Conservation (phyloP, 208 protist species). For the Acanthamoeba sp. region DNA sequence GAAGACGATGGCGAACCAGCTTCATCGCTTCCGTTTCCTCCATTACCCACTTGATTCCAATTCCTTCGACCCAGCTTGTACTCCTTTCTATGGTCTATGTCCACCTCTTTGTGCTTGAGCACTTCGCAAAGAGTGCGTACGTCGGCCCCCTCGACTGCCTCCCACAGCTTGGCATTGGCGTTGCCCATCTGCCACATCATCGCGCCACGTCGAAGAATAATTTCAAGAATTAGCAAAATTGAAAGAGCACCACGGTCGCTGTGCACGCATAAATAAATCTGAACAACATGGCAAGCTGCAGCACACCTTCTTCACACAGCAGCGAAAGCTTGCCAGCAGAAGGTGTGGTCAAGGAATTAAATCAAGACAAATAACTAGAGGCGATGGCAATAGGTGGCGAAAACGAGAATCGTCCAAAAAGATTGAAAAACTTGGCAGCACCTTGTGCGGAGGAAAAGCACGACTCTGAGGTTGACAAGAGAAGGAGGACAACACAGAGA, state of each 20-base stretch:
- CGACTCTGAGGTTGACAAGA: background rate
- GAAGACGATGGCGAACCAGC: background rate
- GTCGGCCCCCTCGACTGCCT: constrained; percentile 63
- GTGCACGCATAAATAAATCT: too few species aligned
- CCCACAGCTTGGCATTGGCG: constrained; percentile 75
- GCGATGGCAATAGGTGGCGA: too few species aligned
- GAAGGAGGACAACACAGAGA: background rate
- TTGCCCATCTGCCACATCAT: constrained; percentile 48
- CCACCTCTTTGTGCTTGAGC: constrained; percentile 76
- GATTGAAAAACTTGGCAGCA: constrained; percentile 1
- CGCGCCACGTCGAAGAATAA: too few species aligned
- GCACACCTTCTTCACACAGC: background rate
- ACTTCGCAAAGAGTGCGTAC: constrained; percentile 45
- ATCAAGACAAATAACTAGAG: background rate
- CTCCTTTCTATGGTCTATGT: constrained; percentile 72
- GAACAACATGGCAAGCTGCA: background rate
- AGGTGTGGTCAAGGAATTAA: background rate
- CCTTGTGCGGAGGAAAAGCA: background rate
- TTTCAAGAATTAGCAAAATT: background rate
- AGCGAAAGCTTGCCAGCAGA: background rate
- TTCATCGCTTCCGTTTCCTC: background rate
- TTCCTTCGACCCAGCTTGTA: constrained; percentile 62
- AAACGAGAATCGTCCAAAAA: too few species aligned
- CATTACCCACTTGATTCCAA: constrained; percentile 3
- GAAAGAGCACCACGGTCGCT: background rate